These are phyloP conservation scores for Gossypium australe DNA, from an alignment of 345 rosid genomes.

Conservation along the genomic window DNA sequence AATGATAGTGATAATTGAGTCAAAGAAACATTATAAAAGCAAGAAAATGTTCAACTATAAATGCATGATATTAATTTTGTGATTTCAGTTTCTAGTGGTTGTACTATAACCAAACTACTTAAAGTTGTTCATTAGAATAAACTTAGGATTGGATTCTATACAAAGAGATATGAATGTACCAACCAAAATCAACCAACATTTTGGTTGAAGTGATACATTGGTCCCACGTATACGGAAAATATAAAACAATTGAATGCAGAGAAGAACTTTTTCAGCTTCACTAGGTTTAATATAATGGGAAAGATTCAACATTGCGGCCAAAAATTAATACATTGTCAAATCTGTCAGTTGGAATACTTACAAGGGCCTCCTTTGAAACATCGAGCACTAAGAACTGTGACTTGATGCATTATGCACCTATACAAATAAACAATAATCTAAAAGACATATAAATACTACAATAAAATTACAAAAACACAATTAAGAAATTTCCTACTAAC, in stretches of 20 bases:
- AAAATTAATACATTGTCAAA: not conserved
- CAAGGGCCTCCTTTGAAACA: slow-evolving; percentile 24
- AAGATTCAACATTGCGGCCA: not conserved
- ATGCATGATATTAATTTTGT: not conserved
- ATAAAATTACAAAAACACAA: not conserved
- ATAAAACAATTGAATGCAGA: not conserved
- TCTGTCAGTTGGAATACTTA: slow-evolving; percentile 15
- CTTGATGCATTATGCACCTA: slow-evolving; percentile 20
- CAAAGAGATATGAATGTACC: not conserved
- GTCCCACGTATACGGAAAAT: not conserved
- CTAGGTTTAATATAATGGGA: slow-evolving; percentile 2
- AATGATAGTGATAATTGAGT: not conserved
- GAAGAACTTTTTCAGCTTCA: not conserved
- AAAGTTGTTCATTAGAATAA: not conserved
- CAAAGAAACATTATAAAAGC: not conserved
- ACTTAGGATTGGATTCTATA: not conserved
- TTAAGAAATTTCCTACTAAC: not conserved
- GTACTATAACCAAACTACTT: not conserved
- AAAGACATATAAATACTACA: not conserved
- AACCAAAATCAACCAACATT: not conserved
- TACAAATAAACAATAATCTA: slow-evolving; percentile 12
- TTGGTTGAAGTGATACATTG: not conserved
- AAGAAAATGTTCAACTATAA: not conserved
- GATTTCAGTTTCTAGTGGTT: not conserved
- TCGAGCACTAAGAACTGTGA: slow-evolving; percentile 10